Conservation (phyloP, 108 stramenopile genomes). For the Fragilaria crotonensis region DNA sequence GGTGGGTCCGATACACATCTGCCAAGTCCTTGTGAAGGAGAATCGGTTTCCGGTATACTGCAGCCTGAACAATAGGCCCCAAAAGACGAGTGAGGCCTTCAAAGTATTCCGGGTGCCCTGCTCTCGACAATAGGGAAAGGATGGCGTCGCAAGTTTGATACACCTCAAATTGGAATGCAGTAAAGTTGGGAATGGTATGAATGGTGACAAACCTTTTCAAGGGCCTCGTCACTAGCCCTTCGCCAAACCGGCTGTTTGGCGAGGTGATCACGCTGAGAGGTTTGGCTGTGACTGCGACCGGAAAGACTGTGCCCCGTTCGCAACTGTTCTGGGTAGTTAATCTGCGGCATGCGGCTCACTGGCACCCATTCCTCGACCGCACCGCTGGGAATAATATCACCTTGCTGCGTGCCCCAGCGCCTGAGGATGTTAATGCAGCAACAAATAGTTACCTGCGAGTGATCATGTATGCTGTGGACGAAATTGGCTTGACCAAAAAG, state of each 20-base stretch:
- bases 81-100: not conserved
- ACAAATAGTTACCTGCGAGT: conserved; percentile 13
- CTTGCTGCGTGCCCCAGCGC: conserved; percentile 8
- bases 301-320: conserved; percentile 1
- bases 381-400: conserved; percentile 4
- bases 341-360: no score
- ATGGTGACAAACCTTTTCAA: no score
- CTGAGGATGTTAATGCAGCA: conserved; percentile 15
- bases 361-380: conserved; percentile 12
- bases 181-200: no score
- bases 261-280: no score
- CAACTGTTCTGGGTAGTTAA: no score
- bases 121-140: not conserved
- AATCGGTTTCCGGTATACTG: not conserved
- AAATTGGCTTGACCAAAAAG: conserved; percentile 3
- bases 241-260: no score
- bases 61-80: not conserved
- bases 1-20: not conserved
- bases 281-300: no score
- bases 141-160: not conserved
- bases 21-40: not conserved
- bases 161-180: not conserved
- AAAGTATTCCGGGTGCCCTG: not conserved
- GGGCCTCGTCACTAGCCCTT: no score
- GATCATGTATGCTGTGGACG: conserved; percentile 7